Conservation (phyloP, 257 asterid species). For the Solanum commersonii region DNA sequence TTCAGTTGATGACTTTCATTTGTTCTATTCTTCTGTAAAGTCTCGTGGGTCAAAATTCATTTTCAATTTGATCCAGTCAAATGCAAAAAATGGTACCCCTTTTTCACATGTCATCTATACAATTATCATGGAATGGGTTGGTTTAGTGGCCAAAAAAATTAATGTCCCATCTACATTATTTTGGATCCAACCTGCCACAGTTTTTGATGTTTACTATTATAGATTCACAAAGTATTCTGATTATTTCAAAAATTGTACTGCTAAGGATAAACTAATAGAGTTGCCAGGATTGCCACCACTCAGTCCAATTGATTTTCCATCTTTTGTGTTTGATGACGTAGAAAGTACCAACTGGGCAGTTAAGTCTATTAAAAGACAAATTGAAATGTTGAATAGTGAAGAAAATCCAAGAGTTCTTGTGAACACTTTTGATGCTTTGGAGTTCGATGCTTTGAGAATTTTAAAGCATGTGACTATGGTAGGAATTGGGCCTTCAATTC, state of each 20-base stretch:
- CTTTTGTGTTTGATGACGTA: background rate
- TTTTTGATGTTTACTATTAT: background rate
- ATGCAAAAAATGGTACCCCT: background rate
- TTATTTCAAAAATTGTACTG: background rate
- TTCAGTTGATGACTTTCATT: too few species aligned
- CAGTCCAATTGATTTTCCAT: background rate
- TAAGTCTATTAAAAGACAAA: background rate
- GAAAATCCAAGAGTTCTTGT: too few species aligned
- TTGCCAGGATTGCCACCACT: background rate
- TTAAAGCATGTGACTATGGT: too few species aligned
- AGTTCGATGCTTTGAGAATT: too few species aligned
- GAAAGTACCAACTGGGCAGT: background rate
- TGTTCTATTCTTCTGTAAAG: too few species aligned
- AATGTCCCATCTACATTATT: too few species aligned
- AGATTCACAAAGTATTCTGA: background rate
- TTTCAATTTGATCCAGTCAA: background rate
- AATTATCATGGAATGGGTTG: too few species aligned
- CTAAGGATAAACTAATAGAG: background rate
- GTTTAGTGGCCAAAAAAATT: too few species aligned
- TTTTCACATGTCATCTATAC: background rate
- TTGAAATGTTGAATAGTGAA: background rate
- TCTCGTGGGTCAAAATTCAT: too few species aligned
- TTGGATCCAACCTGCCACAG: too few species aligned
- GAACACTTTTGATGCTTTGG: too few species aligned
- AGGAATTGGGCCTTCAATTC: too few species aligned